Evolutionary conservation across 2,329 filamentous ascomycete species (phyloP).

Genomic region (Colletotrichum kahawae): DNA sequence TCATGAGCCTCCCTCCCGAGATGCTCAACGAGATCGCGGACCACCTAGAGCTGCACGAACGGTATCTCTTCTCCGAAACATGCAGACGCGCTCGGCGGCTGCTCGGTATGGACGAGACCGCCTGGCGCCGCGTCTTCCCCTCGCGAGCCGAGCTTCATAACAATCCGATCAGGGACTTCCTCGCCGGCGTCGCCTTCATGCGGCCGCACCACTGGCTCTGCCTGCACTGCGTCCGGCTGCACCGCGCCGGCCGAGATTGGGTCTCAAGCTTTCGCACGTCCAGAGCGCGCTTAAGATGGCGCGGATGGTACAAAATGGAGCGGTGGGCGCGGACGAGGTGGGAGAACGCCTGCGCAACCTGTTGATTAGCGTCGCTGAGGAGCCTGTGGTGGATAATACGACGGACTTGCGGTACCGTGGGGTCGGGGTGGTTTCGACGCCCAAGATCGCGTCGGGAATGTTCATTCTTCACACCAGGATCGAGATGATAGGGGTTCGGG

Average conservation of each 20-base stretch:
- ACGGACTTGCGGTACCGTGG: rapidly evolving
- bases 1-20: neutral
- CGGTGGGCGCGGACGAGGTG: neutral
- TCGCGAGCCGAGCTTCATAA: rapidly evolving
- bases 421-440: neutral
- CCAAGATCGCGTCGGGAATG: neutral
- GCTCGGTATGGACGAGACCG: neutral
- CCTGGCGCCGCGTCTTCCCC: rapidly evolving
- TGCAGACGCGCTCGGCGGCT: neutral
- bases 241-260: neutral
- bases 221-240: neutral
- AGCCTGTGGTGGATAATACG: neutral
- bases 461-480: neutral
- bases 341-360: rapidly evolving
- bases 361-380: neutral
- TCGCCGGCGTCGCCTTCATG: neutral
- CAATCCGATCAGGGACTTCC: neutral
- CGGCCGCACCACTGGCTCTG: neutral
- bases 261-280: neutral
- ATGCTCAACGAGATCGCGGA: neutral
- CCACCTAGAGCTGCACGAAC: neutral
- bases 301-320: neutral
- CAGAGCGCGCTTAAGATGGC: neutral
- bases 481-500: neutral
- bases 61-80: neutral